Percentiles rank a stretch among this genome's conserved stretches.
Conservation (phyloP, 805 yeast genomes). For the Candida saitoana region DNA sequence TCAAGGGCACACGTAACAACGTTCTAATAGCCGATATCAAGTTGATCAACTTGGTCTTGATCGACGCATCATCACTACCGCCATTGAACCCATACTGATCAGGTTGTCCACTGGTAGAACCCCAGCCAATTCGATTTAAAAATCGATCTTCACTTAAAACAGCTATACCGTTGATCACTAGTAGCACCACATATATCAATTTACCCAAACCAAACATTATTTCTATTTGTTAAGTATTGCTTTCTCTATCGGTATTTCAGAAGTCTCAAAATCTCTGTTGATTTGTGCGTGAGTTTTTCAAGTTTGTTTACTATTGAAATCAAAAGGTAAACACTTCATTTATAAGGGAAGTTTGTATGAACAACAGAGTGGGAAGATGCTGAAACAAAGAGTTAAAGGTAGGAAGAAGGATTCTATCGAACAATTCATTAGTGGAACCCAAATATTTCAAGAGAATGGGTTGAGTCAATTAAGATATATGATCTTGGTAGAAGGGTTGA, state of each 20-base stretch:
- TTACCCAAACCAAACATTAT: conserved; percentile 65
- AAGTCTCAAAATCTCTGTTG: no score
- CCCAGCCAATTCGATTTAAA: conserved; percentile 53
- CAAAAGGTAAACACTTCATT: no score
- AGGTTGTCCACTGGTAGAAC: conserved; percentile 14
- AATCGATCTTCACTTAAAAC: conserved; percentile 78
- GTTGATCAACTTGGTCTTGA: conserved; percentile 58
- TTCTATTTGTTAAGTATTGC: no score
- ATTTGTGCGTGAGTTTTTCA: background rate
- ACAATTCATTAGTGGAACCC: conserved; percentile 35
- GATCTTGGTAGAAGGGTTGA: conserved; percentile 40
- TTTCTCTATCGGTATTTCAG: no score
- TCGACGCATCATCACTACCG: conserved; percentile 31
- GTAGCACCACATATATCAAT: conserved; percentile 51
- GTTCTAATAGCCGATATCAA: conserved; percentile 74
- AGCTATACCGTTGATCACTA: conserved; percentile 70
- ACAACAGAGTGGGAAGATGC: background rate
- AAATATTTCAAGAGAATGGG: conserved; percentile 31
- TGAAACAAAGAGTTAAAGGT: conserved; percentile 12
- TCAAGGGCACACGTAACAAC: conserved; percentile 68
- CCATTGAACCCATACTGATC: conserved; percentile 30
- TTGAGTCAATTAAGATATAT: conserved; percentile 33
- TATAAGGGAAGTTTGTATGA: background rate
- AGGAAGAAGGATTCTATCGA: conserved; percentile 36
- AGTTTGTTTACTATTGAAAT: background rate